Conservation (phyloP, 805 yeast species). For the Barnettozyma sp. region DNA sequence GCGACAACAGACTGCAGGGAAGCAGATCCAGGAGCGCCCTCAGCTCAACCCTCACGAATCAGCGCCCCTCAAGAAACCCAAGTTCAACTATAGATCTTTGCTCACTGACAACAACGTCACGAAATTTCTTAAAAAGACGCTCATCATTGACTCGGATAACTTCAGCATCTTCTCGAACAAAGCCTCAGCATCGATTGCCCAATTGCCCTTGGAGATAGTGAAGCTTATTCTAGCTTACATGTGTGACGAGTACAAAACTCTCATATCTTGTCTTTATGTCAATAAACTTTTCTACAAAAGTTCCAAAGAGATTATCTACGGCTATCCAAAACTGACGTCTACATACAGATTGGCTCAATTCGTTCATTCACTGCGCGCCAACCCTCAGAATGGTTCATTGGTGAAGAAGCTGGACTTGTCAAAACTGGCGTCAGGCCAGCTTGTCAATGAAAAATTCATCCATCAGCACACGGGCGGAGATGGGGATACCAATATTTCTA, state of each 20-base stretch:
- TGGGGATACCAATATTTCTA: slow-evolving; percentile 13
- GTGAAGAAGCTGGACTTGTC: slow-evolving; percentile 59
- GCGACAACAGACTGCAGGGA: slow-evolving; percentile 4
- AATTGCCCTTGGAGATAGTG: slow-evolving; percentile 30
- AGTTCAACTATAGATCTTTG: slow-evolving; percentile 19
- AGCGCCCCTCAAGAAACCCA: slow-evolving; percentile 14
- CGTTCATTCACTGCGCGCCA: slow-evolving; percentile 55
- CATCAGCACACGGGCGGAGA: slow-evolving; percentile 5
- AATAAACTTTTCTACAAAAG: slow-evolving; percentile 43
- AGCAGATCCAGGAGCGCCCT: not conserved
- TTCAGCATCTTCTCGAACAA: slow-evolving; percentile 26
- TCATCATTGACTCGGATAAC: slow-evolving; percentile 27
- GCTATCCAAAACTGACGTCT: slow-evolving; percentile 49
- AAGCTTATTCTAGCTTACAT: slow-evolving; percentile 22
- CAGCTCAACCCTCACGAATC: no score
- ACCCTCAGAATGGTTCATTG: slow-evolving; percentile 46
- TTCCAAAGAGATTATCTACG: slow-evolving; percentile 50
- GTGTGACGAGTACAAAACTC: slow-evolving; percentile 34
- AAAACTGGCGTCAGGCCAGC: slow-evolving; percentile 33
- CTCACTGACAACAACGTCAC: slow-evolving; percentile 19
- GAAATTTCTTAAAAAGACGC: slow-evolving; percentile 23
- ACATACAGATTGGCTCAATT: slow-evolving; percentile 79
- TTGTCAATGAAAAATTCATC: slow-evolving; percentile 19
- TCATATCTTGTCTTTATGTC: slow-evolving; percentile 43
- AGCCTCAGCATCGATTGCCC: slow-evolving; percentile 22